Evolutionary conservation across 495 filamentous ascomycete species (phyloP).

Genomic region (Neurospora sp.): DNA sequence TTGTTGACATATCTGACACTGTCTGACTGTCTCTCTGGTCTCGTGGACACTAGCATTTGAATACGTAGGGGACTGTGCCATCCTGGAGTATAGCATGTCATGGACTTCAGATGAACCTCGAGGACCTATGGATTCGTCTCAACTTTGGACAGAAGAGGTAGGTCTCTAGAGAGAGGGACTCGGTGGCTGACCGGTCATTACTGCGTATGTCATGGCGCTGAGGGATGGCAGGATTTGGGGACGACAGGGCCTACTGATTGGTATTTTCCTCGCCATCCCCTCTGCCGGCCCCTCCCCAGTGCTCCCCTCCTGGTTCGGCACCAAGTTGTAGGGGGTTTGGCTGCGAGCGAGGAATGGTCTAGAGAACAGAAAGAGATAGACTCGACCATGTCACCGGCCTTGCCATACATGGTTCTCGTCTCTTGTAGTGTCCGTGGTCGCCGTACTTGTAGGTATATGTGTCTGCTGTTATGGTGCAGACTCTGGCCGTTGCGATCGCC

Average conservation of each 20-base stretch:
- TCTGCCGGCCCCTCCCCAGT: conserved; percentile 4
- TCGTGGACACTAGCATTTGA: neutral
- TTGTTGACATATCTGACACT: neutral
- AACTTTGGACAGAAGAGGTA: neutral
- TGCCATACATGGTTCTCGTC: neutral
- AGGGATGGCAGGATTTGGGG: neutral
- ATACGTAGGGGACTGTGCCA: neutral
- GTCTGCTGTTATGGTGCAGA: conserved; percentile 19
- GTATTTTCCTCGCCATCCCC: neutral
- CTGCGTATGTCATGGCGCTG: neutral
- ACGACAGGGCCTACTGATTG: neutral
- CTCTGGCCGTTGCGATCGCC: neutral
- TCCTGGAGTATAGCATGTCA: neutral
- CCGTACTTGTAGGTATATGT: conserved; percentile 13
- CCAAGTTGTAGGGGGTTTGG: neutral
- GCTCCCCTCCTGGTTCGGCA: neutral
- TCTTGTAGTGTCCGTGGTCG: neutral
- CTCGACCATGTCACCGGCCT: neutral
- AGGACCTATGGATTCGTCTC: neutral
- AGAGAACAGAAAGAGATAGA: conserved; percentile 2
- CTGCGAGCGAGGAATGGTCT: neutral
- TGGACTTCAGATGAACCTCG: neutral
- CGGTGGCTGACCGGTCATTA: neutral
- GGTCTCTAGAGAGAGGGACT: neutral
- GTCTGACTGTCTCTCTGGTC: neutral